phyloP scores from a whole-genome alignment of 2,329 filamentous ascomycete species.

The Fusarium tupiense region DNA sequence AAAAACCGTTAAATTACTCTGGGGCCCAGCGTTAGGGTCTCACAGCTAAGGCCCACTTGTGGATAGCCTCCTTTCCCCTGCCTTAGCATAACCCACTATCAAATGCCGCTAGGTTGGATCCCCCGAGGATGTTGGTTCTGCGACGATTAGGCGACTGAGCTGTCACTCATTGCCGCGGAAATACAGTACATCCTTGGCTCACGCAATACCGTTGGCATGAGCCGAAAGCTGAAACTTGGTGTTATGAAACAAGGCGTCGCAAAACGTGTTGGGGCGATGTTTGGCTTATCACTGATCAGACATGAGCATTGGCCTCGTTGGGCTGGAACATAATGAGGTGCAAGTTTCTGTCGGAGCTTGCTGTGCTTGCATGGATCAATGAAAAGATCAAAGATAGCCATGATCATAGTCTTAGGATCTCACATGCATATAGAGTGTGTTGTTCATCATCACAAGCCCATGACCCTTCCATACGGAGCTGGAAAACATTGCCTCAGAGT shows the following conservation, averaged over 20 bases:
- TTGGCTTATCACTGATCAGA: background rate
- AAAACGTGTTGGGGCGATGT: background rate
- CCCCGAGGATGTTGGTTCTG: background rate
- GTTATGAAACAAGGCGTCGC: background rate
- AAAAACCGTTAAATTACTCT: background rate
- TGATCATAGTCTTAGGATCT: too few relatives aligned
- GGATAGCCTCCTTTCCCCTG: slow-evolving; percentile 4
- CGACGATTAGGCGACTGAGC: background rate
- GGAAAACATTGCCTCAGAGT: background rate
- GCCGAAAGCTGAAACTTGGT: background rate
- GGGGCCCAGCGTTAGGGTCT: background rate
- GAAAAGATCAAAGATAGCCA: too few relatives aligned
- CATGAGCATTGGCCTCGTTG: background rate
- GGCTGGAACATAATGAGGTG: background rate
- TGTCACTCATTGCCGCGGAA: background rate
- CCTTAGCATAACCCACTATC: background rate
- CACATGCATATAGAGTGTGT: too few relatives aligned
- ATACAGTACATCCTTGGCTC: background rate
- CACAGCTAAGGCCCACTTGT: background rate
- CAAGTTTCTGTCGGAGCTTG: background rate
- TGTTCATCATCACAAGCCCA: too few relatives aligned
- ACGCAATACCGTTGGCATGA: background rate
- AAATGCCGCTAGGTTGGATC: background rate
- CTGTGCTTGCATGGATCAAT: too few relatives aligned
- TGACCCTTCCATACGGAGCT: too few relatives aligned